A percentile compares a stretch with the other conserved stretches of the same genome.
These are phyloP conservation scores for Excoecaria cochinchinensis DNA, from an alignment of 345 rosid genomes.

Conservation along the genomic window DNA sequence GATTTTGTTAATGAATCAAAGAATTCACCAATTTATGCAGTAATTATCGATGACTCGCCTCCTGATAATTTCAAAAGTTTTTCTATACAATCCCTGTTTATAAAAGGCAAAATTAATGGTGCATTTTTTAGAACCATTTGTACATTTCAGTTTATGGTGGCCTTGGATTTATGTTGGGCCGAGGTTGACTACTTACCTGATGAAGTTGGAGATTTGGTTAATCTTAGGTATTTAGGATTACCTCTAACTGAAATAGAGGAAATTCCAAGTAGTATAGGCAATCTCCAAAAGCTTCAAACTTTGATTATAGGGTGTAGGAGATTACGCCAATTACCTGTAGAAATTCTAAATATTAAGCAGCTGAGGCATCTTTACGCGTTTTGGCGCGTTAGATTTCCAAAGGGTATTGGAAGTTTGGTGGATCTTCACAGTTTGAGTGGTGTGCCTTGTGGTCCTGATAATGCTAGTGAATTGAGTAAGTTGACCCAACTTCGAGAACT, in stretches of 20 bases:
- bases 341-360: constrained; percentile 1
- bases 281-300: constrained; percentile 8
- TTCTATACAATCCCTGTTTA: too few species aligned
- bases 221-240: constrained; percentile 10
- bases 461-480: neutral
- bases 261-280: constrained; percentile 8
- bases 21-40: too few species aligned
- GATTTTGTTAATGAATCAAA: too few species aligned
- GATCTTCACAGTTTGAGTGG: constrained; percentile 12
- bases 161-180: neutral
- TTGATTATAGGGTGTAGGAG: neutral
- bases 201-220: constrained; percentile 12
- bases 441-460: constrained; percentile 2
- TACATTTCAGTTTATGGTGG: constrained; percentile 3
- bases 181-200: constrained; percentile 1
- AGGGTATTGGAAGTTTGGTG: neutral
- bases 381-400: neutral
- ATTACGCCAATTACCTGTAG: neutral
- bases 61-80: too few species aligned
- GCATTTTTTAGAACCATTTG: neutral
- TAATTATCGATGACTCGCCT: too few species aligned
- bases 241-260: neutral
- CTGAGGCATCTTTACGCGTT: constrained; percentile 7
- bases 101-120: neutral
- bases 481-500: constrained; percentile 14